Percentiles rank a stretch among this genome's conserved stretches.
These are phyloP conservation scores for Nitzschia inconspicua DNA, from an alignment of 108 stramenopile genomes.

Conservation along the genomic window DNA sequence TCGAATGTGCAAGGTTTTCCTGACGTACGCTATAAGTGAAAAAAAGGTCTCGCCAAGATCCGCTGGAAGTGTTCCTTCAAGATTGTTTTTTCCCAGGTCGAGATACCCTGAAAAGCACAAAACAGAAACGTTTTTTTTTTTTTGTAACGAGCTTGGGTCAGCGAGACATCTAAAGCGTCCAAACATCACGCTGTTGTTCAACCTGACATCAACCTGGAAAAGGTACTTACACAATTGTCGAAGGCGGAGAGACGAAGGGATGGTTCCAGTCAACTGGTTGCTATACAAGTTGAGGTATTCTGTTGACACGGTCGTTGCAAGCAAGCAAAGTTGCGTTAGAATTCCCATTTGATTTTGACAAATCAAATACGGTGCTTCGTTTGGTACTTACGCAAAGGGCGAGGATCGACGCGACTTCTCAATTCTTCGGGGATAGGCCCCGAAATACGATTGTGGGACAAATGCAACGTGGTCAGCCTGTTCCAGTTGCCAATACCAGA, in stretches of 20 bases:
- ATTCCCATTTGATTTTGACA: too few relatives aligned
- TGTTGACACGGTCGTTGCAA: background rate
- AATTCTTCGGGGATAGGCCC: constrained; percentile 37
- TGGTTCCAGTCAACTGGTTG: constrained; percentile 31
- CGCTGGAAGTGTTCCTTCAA: constrained; percentile 37
- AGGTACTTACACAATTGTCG: too few relatives aligned
- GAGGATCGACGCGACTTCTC: background rate
- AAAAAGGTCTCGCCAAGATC: constrained; percentile 3
- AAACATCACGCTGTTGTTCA: too few relatives aligned
- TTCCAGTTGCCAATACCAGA: background rate
- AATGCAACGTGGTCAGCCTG: constrained; percentile 20
- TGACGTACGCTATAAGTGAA: constrained; percentile 24
- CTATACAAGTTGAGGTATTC: constrained; percentile 39
- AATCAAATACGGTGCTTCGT: background rate
- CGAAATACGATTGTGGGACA: constrained; percentile 30
- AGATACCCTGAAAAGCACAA: constrained; percentile 27
- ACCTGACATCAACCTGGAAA: too few relatives aligned
- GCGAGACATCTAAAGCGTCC: too few relatives aligned
- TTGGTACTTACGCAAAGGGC: background rate
- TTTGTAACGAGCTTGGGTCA: too few relatives aligned
- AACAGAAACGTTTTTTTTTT: too few relatives aligned
- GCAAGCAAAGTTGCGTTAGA: too few relatives aligned
- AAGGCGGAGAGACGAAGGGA: constrained; percentile 25
- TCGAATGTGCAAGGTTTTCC: too few relatives aligned
- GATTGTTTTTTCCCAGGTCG: constrained; percentile 37